Conservation (phyloP, 208 protist species). For the Trypanosoma theileri region DNA sequence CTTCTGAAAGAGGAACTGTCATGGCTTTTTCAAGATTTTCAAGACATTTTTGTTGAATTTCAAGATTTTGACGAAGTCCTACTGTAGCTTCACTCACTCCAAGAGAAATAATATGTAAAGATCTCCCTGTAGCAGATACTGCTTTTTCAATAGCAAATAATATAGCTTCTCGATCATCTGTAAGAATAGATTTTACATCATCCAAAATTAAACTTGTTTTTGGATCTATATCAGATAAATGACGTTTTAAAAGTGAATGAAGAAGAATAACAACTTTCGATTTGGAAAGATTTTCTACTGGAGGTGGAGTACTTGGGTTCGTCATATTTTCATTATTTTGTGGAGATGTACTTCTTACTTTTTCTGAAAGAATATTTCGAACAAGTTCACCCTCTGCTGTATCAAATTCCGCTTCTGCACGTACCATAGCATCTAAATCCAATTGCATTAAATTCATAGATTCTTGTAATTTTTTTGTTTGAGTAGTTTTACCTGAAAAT, state of each 20-base stretch:
- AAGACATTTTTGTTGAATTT: conserved; percentile 39
- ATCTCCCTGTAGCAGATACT: conserved; percentile 30
- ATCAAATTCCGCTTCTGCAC: conserved; percentile 62
- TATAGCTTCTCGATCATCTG: conserved; percentile 46
- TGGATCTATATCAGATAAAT: conserved; percentile 6
- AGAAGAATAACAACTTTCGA: conserved; percentile 26
- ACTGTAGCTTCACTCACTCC: conserved; percentile 61
- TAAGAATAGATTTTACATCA: conserved; percentile 58
- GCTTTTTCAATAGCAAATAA: conserved; percentile 48
- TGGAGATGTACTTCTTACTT: not conserved
- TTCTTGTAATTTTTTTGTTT: conserved; percentile 43
- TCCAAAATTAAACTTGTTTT: conserved; percentile 62
- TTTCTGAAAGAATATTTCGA: conserved; percentile 50
- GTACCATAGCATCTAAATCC: conserved; percentile 57
- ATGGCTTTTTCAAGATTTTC: conserved; percentile 35
- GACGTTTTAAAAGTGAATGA: conserved; percentile 21
- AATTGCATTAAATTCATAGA: conserved; percentile 31
- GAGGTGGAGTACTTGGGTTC: not conserved
- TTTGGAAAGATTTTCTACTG: not conserved
- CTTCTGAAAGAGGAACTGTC: conserved; percentile 61
- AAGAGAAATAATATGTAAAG: conserved; percentile 63
- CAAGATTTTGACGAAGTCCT: conserved; percentile 46
- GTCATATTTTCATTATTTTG: not conserved
- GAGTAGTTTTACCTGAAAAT: conserved; percentile 69
- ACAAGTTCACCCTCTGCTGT: conserved; percentile 70